A percentile compares a stretch with the other conserved stretches of the same genome.
These are phyloP conservation scores for Syzygium syzygioides DNA, from an alignment of 441 rosid genomes.

Conservation along the genomic window DNA sequence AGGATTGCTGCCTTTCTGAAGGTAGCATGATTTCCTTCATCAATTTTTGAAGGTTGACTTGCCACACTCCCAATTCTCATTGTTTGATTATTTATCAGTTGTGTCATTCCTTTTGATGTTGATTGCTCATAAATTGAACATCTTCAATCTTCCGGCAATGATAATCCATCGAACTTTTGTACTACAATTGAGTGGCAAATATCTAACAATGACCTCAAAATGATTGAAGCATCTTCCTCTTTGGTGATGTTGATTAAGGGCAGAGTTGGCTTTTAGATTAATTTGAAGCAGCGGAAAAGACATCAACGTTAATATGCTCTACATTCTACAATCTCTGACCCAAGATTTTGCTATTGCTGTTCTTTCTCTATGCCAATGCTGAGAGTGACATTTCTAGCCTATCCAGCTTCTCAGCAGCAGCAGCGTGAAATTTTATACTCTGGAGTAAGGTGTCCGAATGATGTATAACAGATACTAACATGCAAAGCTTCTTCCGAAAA, in stretches of 20 bases:
- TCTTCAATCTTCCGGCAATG: background rate
- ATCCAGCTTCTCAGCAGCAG: background rate
- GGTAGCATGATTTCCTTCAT: background rate
- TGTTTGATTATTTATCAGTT: background rate
- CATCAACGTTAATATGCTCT: background rate
- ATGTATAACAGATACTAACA: background rate
- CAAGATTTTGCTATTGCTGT: background rate
- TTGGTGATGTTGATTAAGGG: background rate
- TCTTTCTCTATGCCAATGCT: background rate
- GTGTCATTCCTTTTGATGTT: background rate
- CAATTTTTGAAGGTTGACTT: background rate
- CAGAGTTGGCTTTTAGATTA: background rate
- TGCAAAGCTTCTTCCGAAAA: background rate
- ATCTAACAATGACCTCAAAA: background rate
- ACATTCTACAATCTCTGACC: background rate
- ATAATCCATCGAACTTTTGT: background rate
- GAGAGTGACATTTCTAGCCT: background rate
- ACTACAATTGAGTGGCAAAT: background rate
- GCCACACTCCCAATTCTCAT: background rate
- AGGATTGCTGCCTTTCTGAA: background rate
- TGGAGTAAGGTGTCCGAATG: background rate
- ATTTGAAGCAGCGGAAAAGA: background rate
- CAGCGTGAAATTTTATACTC: background rate
- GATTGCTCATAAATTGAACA: background rate
- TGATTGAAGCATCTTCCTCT: background rate